Base-by-base conservation (phyloP, 768 basidiomycete species). In the Glaciozyma martinii region DNA sequence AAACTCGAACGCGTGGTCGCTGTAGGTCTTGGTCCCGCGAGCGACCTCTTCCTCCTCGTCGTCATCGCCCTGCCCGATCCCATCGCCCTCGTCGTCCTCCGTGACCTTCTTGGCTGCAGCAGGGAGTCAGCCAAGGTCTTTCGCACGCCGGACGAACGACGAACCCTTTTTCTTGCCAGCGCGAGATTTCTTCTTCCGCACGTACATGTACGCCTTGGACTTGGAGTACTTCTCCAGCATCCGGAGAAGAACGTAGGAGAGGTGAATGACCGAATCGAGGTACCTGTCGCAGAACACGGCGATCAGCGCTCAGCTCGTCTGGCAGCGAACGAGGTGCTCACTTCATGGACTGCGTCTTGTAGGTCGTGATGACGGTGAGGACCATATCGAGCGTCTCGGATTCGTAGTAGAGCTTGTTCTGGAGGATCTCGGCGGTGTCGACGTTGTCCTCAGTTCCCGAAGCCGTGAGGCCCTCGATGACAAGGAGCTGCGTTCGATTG, bases 321-420 rank as follows among this genome's bases (percentile, higher is more conserved):
- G 44, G 40, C 18, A 32, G n/a, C 19, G 3, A 18, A 25, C 32
- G 62, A 33, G 12, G 55, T 19, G 75, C 78, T 59, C 50, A 80
- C 77, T 76, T 77, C 47, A 79, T 72, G 3, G 78, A 78, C 68
- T 89, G 90, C 54, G 86, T 82, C 70, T 86, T 88, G 80, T 91
- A 97, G 30, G 80, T 79, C 56, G 83, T 80, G 56, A 98, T 76
- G 61, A 88, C 86, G 30, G 87, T 86, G 52, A 92, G 79, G 0
- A 91, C 83, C 29, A 91, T 84, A 71, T 98, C 93, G 60, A 98
- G 84, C 23, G 93, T 85, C 68, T 97, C 91, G 42, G 90, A 92
- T 71, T 92, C 92, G 79, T 97, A 98, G 73, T 97, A 87, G 30
- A 99, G 80, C 75, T 95, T 90, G 68, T 90, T 85, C 71, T 91